phyloP scores from a whole-genome alignment of 192 early-diverging fungal genomes.

The Gonapodya prolifera region DNA sequence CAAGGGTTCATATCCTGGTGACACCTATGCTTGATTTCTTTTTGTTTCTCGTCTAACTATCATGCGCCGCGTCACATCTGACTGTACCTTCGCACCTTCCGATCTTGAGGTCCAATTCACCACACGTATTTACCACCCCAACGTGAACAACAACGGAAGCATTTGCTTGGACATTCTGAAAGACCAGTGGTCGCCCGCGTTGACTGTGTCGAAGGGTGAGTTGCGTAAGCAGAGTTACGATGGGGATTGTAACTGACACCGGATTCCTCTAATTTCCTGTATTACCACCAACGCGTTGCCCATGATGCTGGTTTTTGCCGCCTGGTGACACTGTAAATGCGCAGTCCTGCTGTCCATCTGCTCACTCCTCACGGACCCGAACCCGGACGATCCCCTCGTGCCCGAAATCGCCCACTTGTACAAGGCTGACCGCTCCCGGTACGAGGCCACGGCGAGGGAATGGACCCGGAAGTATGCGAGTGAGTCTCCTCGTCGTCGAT shows the following conservation, averaged over 20 bases:
- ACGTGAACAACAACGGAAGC: constrained; percentile 96
- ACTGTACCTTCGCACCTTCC: not conserved
- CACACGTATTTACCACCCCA: constrained; percentile 96
- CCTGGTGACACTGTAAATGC: too few relatives aligned
- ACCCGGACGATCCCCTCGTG: constrained; percentile 94
- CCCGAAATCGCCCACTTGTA: constrained; percentile 96
- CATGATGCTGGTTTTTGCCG: too few relatives aligned
- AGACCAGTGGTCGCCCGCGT: constrained; percentile 97
- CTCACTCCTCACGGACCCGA: constrained; percentile 96
- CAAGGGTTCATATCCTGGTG: not conserved
- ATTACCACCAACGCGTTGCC: too few relatives aligned
- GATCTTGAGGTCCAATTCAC: constrained; percentile 71
- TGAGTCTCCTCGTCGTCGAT: too few relatives aligned
- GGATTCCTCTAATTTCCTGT: too few relatives aligned
- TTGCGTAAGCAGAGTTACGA: too few relatives aligned
- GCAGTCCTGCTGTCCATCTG: constrained; percentile 92
- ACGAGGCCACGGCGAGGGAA: constrained; percentile 81
- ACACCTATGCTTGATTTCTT: not conserved
- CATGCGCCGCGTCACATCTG: not conserved
- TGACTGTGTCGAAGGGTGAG: constrained; percentile 90
- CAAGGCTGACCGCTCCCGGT: constrained; percentile 83
- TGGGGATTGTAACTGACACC: too few relatives aligned
- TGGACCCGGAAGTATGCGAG: constrained; percentile 87
- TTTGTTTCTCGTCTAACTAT: not conserved
- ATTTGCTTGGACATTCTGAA: constrained; percentile 97